Base-by-base conservation (phyloP, 176 grass and related monocot species). In the Saccharum spontaneum region DNA sequence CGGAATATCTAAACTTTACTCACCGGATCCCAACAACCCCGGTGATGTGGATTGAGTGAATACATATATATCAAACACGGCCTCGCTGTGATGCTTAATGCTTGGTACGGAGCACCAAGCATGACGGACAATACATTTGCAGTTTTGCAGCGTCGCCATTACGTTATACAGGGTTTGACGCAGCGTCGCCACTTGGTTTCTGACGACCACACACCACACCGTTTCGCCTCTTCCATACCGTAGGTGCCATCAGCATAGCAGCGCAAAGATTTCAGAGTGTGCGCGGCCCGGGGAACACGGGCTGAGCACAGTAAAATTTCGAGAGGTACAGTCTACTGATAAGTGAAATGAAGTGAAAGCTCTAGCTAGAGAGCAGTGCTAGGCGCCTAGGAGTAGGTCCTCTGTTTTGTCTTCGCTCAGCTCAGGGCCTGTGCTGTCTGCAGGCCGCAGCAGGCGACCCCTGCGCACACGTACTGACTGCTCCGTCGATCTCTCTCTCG, bases 271-370 rank as follows among this genome's bases (percentile, higher is more conserved):
- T 60, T 60, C 55, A 59, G 52, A 7, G 55, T 23, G 55, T 23
- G 55, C 8, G 55, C 55, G 20, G 55, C 55, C 50, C 49, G 20
- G 55, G 22, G 8, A 23, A 60, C 55, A 60, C 55, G 55, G 55
- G 23, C 55, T 60, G 55, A 22, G 16, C 22, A 67, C 7, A 36
- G 28, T 17, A 67, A 44, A 17, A 55, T 33, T n/a, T 62, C 13
- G 75, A 78, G 36, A 0, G 73, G 73, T 76, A 55, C 49, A 76
- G 49, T 55, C 30, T 37, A 57, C 49, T 37, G 48, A 37, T 10
- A 36, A 22, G 45, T 75, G 72, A 75, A 72, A 34, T 36, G 72
- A 75, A 76, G 23, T 59, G 73, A 77, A 77, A 77, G n/a, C 50
- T 59, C 49, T 76, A 23, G 74, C 75, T 77, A 59, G 18, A 57